Percentiles rank a stretch among this genome's conserved stretches.
Evolutionary conservation across 1,139 yeast species (phyloP).

Genomic region (Saccharomycopsis crataegensis): DNA sequence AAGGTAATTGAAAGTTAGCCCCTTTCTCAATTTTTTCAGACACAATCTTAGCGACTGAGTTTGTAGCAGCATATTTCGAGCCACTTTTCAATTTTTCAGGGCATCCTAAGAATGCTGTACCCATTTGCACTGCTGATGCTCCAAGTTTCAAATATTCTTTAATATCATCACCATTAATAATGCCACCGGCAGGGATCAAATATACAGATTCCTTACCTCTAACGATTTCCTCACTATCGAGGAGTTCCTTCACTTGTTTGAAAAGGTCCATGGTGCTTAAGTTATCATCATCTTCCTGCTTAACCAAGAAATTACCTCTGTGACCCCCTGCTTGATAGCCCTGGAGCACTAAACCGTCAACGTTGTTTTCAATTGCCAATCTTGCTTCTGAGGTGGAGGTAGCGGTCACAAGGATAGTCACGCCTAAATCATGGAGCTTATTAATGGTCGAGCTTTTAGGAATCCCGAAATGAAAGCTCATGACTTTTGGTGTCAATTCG

Average conservation of each 20-base stretch:
- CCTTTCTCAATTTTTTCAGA: neutral
- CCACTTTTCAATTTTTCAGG: neutral
- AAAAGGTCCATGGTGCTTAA: slow-evolving; percentile 33
- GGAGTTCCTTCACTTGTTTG: slow-evolving; percentile 23
- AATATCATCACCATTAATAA: slow-evolving; percentile 29
- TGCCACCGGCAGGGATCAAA: slow-evolving; percentile 42
- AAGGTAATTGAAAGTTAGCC: slow-evolving; percentile 14
- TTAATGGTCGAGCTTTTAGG: slow-evolving; percentile 30
- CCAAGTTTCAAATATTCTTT: slow-evolving; percentile 30
- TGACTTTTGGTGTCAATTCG: slow-evolving; percentile 29
- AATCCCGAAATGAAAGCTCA: slow-evolving; percentile 45
- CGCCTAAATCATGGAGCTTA: slow-evolving; percentile 29
- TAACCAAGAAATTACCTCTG: slow-evolving; percentile 36
- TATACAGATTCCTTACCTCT: slow-evolving; percentile 4
- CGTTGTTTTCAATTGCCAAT: slow-evolving; percentile 25
- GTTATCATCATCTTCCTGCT: slow-evolving; percentile 29
- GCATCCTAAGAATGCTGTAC: slow-evolving; percentile 35
- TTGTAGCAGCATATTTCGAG: neutral
- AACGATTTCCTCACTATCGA: slow-evolving; percentile 16
- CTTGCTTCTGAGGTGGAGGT: slow-evolving; percentile 37
- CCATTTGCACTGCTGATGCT: slow-evolving; percentile 42
- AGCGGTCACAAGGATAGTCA: slow-evolving; percentile 34
- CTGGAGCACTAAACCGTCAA: slow-evolving; percentile 40
- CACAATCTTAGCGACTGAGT: neutral
- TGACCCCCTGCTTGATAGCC: slow-evolving; percentile 54